Conservation (phyloP, 768 basidiomycete species). For the Trametopsis cervina region DNA sequence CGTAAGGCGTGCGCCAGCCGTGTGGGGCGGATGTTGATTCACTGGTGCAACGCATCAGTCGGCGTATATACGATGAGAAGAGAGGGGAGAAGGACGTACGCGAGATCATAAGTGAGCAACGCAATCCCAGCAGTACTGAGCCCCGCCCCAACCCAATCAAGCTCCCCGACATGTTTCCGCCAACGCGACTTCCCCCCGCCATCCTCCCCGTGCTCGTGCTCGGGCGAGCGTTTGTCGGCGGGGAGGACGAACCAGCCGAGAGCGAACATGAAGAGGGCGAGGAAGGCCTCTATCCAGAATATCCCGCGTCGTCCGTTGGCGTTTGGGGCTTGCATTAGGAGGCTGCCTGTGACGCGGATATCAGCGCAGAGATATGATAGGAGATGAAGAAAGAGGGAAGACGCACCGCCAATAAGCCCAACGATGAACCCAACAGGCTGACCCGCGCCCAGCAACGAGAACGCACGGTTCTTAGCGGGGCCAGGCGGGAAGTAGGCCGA, state of each 20-base stretch:
- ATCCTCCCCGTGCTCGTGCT: too few species aligned
- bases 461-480: constrained; percentile 21
- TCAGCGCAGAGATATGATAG: neutral
- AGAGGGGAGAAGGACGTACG: constrained; percentile 16
- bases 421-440: constrained; percentile 26
- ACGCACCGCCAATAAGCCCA: constrained; percentile 24
- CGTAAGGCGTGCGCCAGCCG: constrained; percentile 24
- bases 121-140: constrained; percentile 25
- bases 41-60: constrained; percentile 11
- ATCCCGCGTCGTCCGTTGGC: constrained; percentile 26
- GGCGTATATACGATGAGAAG: neutral
- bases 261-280: constrained; percentile 21
- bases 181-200: too few species aligned
- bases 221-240: constrained; percentile 1
- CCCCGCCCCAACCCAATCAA: constrained; percentile 27
- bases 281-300: constrained; percentile 26
- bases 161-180: constrained; percentile 21
- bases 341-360: constrained; percentile 16
- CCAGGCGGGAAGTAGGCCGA: constrained; percentile 23
- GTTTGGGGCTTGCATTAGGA: constrained; percentile 21
- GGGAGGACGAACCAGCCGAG: constrained; percentile 18
- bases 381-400: too few species aligned
- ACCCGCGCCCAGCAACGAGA: constrained; percentile 24
- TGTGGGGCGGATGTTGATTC: constrained; percentile 22
- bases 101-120: constrained; percentile 25